Evolutionary conservation across 139 green algal species (phyloP), one percentile per base, ranked within the genome.

Genomic region (Micractinium sp.): DNA sequence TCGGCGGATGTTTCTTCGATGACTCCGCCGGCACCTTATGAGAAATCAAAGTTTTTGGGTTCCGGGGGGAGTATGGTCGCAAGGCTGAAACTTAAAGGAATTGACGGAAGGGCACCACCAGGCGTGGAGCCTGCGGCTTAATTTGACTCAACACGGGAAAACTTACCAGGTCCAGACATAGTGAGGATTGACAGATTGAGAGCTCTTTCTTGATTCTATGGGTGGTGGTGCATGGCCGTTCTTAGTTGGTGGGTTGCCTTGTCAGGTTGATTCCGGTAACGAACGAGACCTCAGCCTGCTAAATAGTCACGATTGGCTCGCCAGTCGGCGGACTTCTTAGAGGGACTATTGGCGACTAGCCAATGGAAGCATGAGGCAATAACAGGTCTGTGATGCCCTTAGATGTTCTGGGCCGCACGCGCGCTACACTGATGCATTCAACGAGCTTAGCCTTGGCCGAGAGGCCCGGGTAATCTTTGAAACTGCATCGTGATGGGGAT

Each of bases 11-110:
- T 98, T 98, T 93, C 92, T 95, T 98, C 94, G 94, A 98, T 98
- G 96, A 99, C 97, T 95, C 95, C 94, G 93, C 96, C 96, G 97
- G 96, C 96, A 99, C 97, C 97, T 99, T 97, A 97, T 97, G 96
- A 99, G 96, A 99, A 99, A 99, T 98, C 96, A 98, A 98, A 98
- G 95, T 98, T 97, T 98, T 98, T 98, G 96, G 96, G 95, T 98
- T 98, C 96, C 96, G 94, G 95, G 96, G 96, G 96, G 95, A 98
- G 96, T 98, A 98, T 98, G 96, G 96, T 98, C 95, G 96, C 95
- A 96, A 97, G 95, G 93, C 94, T 97, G 94, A 97, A 97, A 97
- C 95, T 96, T 97, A 97, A 97, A 98, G 96, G 95, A 98, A 97
- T 98, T 98, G 95, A 98, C 96, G 96, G 96, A 98, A 98, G 96